Evolutionary conservation across 495 filamentous ascomycete species (phyloP), one percentile per base, ranked within the genome.

Genomic region (Aspergillus steynii): DNA sequence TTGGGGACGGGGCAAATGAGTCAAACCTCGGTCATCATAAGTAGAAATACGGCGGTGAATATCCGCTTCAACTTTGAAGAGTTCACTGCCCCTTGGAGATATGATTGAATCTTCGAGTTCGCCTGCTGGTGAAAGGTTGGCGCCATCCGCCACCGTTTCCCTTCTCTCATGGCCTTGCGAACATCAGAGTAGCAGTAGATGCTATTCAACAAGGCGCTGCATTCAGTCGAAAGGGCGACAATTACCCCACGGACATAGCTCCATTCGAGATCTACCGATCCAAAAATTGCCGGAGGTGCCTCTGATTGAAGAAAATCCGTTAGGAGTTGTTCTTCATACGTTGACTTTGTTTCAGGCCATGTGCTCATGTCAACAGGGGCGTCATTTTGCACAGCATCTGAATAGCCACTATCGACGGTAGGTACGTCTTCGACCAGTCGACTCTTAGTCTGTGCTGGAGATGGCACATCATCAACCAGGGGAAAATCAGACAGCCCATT

Each of bases 21-120:
- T 60, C 70, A 29, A 62, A 78, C 75, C 70, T 78, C 75, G 29
- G 75, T 70, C 58, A 78, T 54, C 72, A 78, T 78, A 27, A 78
- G 64, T 53, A 78, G 67, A 48, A 78, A 69, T 15, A 77, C 66
- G 7, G 72, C 56, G 6, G 69, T 62, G 54, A 77, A 72, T 0
- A 72, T 53, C 50, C 66, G 67, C 62, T 71, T 65, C 56, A 77
- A 54, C 0, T 58, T 65, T 25, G 61, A 32, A 29, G 74, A 66
- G 15, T 51, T 48, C 47, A 77, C 65, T n/a, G 73, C 70, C 1
- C 69, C 74, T 9, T 68, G 58, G 5, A 77, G 46, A 63, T 64
- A 72, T 5, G 66, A 55, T 46, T 78, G 72, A 7, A 78, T 73
- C 60, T 73, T 70, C 25, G 70, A 68, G 34, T 71, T 74, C 2